Evolutionary conservation across 2,329 filamentous ascomycete species (phyloP).

Genomic region (Exserohilum turcica): DNA sequence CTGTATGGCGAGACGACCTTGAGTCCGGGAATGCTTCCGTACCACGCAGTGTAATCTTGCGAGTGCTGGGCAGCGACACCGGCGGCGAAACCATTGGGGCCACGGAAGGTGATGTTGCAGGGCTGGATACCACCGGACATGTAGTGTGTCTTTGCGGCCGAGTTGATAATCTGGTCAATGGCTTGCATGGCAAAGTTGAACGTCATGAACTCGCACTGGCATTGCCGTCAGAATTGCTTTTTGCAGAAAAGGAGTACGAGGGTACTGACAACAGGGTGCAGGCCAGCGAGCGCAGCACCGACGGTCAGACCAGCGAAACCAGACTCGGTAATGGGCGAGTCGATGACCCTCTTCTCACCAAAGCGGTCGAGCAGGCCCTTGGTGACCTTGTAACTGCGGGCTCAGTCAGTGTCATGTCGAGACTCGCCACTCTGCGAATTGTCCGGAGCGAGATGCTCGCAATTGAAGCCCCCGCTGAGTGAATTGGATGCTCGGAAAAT

Average conservation of each 20-base stretch:
- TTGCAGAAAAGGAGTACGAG: not conserved
- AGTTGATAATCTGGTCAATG: constrained; percentile 99
- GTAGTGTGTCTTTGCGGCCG: constrained; percentile 97
- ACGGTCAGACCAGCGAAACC: constrained; percentile 94
- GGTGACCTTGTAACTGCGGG: constrained; percentile 87
- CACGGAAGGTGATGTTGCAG: constrained; percentile 99
- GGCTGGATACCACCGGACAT: constrained; percentile 99
- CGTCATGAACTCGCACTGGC: constrained; percentile 98
- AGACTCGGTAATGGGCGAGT: constrained; percentile 97
- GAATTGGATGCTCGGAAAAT: constrained; percentile 16
- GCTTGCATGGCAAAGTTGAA: constrained; percentile 99
- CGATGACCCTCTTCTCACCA: constrained; percentile 95
- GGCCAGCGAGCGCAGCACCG: constrained; percentile 89
- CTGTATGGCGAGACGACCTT: constrained; percentile 98
- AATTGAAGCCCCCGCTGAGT: constrained; percentile 1
- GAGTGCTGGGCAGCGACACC: constrained; percentile 98
- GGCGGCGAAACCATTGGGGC: constrained; percentile 95
- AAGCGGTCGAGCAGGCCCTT: constrained; percentile 97
- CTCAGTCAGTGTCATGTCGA: constrained; percentile 45
- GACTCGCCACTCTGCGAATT: not conserved
- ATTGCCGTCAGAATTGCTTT: constrained; percentile 20
- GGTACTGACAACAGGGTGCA: constrained; percentile 82
- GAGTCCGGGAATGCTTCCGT: constrained; percentile 94
- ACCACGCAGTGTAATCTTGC: constrained; percentile 98
- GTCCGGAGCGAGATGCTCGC: constrained; percentile 4